These are phyloP conservation scores for Fraxinus albicans DNA, from an alignment of 305 asterid genomes.

Conservation along the genomic window DNA sequence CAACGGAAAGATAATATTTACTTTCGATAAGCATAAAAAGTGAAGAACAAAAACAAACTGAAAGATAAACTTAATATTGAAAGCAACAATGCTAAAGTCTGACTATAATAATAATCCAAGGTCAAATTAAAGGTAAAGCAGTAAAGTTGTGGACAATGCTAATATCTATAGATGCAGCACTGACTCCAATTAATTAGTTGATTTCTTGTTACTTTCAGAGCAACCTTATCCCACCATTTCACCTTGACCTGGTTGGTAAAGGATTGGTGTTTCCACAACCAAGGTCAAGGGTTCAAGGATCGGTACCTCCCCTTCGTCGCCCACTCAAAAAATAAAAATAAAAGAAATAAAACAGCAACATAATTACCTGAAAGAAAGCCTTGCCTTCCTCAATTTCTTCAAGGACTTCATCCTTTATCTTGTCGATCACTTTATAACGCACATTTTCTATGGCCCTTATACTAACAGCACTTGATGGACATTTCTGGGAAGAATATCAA, in stretches of 20 bases:
- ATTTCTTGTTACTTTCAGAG: neutral
- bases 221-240: constrained; percentile 36
- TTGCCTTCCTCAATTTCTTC: constrained; percentile 98
- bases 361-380: constrained; percentile 87
- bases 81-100: constrained; percentile 10
- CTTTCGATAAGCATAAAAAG: constrained; percentile 7
- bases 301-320: neutral
- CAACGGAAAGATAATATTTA: neutral
- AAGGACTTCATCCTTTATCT: constrained; percentile 62
- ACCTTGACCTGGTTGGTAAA: neutral
- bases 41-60: constrained; percentile 1
- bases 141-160: neutral
- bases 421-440: constrained; percentile 75
- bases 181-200: neutral
- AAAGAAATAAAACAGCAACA: neutral
- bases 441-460: constrained; percentile 79
- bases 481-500: constrained; percentile 49
- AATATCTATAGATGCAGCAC: neutral
- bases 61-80: neutral
- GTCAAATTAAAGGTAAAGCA: constrained; percentile 19
- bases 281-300: neutral
- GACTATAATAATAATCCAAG: neutral
- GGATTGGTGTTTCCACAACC: neutral
- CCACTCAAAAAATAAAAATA: neutral
- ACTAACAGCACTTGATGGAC: constrained; percentile 60